Evolutionary conservation across 2,329 filamentous ascomycete genomes (phyloP), one percentile per base, ranked within the genome.

Genomic region (Dothistroma pini): DNA sequence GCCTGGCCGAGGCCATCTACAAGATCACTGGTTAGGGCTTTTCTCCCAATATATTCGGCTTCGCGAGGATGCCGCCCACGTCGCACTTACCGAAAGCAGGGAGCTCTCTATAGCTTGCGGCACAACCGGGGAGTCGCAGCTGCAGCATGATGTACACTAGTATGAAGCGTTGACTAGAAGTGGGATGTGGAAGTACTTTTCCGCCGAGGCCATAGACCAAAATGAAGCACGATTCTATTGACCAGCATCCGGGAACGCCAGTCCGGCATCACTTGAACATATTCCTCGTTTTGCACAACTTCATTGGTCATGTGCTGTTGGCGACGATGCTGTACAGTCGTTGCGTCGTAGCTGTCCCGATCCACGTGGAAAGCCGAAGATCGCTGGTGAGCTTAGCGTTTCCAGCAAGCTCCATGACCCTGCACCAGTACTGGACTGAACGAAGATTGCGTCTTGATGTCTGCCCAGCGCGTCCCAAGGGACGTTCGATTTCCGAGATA

Each of bases 1-100:
- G 89, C 67, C 85, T 95, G 64, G 90, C 90, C 63, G 87, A 93
- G 82, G 84, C 89, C 74, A 93, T 95, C 78, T 91, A 86, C 83
- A 90, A 91, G 80, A 85, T 95, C 75, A 92, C 89, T 78, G 56
- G 60, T 41, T 56, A 56, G 47, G 16, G 54, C 14, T 47, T 11
- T 31, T n/a, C 9, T 12, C 12, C 8, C 4, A 22, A 11, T 10
- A 10, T 4, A 25, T 32, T 35, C 9, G 35, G 48, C 48, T 44
- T 10, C 34, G 3, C 14, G n/a, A 44, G 4, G 0, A 14, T 9
- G 41, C 41, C 16, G 41, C 41, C 41, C 8, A 44, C 41, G 48
- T 19, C 29, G 9, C 21, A 29, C 7, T 8, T 29, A 6, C 29
- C 14, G 48, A 25, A 51, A 11, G 16, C 21, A 29, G 22, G 12